Conservation (phyloP, 2,329 filamentous ascomycete genomes). For the Thelonectria discophora region DNA sequence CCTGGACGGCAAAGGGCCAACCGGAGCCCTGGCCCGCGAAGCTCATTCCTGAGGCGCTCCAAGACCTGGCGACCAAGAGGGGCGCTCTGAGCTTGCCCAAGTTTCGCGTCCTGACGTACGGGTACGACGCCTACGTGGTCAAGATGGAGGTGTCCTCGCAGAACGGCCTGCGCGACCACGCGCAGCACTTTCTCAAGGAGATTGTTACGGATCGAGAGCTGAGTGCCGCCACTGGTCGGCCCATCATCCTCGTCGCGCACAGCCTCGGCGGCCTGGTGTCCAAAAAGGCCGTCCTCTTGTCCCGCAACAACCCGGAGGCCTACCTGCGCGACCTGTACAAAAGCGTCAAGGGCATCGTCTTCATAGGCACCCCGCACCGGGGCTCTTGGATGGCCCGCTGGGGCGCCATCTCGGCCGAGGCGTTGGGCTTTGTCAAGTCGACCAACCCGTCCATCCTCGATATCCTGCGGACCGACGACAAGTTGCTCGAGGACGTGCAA, state of each 20-base stretch:
- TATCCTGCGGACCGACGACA: slow-evolving; percentile 35
- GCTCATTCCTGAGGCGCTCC: slow-evolving; percentile 39
- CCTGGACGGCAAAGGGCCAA: slow-evolving; percentile 48
- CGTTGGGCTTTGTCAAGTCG: slow-evolving; percentile 44
- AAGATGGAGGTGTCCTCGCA: slow-evolving; percentile 25
- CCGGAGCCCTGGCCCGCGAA: slow-evolving; percentile 46
- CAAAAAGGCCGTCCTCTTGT: slow-evolving; percentile 48
- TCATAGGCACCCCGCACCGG: slow-evolving; percentile 51
- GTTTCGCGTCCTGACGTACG: slow-evolving; percentile 51
- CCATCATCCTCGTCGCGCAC: slow-evolving; percentile 50
- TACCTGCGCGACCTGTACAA: slow-evolving; percentile 44
- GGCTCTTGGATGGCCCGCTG: slow-evolving; percentile 48
- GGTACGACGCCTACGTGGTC: slow-evolving; percentile 50
- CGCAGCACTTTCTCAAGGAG: slow-evolving; percentile 43
- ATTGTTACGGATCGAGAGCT: slow-evolving; percentile 37
- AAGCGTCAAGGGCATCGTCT: slow-evolving; percentile 43
- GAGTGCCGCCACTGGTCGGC: slow-evolving; percentile 29
- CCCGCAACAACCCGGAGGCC: slow-evolving; percentile 42
- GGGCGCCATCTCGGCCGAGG: slow-evolving; percentile 42
- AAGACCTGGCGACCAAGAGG: too few species aligned
- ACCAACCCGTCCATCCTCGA: slow-evolving; percentile 44
- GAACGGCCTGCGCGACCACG: slow-evolving; percentile 44
- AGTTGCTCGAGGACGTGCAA: slow-evolving; percentile 42
- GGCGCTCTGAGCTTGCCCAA: slow-evolving; percentile 33
- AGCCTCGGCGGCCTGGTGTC: slow-evolving; percentile 53